These are phyloP conservation scores for Firmiana major DNA, from an alignment of 345 rosid genomes.

Conservation along the genomic window DNA sequence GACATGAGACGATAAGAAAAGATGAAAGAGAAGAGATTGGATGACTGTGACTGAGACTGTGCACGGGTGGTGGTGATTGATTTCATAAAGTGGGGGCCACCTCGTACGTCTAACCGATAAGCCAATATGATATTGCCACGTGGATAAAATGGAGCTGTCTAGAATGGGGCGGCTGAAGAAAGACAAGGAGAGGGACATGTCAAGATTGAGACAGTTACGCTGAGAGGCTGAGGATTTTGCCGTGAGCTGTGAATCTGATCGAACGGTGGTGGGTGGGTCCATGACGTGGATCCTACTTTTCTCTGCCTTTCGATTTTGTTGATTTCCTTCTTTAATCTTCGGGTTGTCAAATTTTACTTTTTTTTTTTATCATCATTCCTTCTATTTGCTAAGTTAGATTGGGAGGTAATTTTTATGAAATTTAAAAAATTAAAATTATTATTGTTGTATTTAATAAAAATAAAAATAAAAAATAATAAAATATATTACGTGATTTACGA, in stretches of 20 bases:
- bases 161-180: neutral
- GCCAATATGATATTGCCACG: neutral
- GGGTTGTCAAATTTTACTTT: too few species aligned
- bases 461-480: too few species aligned
- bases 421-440: too few species aligned
- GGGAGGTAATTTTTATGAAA: too few species aligned
- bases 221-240: neutral
- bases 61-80: neutral
- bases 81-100: conserved; percentile 1
- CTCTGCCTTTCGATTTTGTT: too few species aligned
- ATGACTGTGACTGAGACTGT: neutral
- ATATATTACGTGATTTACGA: too few species aligned
- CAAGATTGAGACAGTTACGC: neutral
- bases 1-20: neutral
- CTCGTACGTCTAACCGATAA: neutral
- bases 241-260: neutral
- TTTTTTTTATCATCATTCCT: too few species aligned
- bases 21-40: neutral
- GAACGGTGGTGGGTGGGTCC: neutral
- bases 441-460: too few species aligned
- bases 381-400: too few species aligned
- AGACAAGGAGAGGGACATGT: neutral
- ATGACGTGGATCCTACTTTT: neutral
- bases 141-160: neutral
- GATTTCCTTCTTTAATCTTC: too few species aligned